A percentile compares a stretch with the other conserved stretches of the same genome.
phyloP scores from a whole-genome alignment of 805 yeast genomes.

The Grigorovia jiainica region DNA sequence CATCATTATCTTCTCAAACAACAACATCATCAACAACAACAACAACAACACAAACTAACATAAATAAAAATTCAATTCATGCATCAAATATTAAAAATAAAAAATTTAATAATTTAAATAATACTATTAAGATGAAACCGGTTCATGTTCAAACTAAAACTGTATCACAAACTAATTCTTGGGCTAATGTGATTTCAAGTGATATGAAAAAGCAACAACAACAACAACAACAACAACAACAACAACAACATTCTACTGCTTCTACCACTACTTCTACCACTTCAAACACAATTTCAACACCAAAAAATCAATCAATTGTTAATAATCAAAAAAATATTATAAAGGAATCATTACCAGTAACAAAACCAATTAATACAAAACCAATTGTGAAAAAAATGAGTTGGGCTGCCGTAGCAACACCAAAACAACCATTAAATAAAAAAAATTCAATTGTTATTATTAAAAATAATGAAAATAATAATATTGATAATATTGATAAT shows the following conservation, averaged over 20 bases:
- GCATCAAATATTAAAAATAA: neutral
- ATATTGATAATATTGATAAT: constrained; percentile 11
- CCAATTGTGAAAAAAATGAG: constrained; percentile 32
- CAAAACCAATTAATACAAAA: neutral
- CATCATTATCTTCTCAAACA: constrained; percentile 6
- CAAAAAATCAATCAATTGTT: neutral
- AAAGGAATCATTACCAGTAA: neutral
- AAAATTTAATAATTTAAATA: neutral
- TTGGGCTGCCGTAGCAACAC: constrained; percentile 65
- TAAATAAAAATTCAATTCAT: neutral
- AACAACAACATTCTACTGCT: constrained; percentile 5
- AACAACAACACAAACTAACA: neutral
- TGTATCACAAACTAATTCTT: constrained; percentile 24
- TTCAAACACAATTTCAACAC: neutral
- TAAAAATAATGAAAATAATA: constrained; percentile 27
- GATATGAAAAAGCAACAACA: constrained; percentile 8
- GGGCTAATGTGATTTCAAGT: constrained; percentile 30
- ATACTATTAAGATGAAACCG: constrained; percentile 10
- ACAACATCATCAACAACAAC: constrained; percentile 6
- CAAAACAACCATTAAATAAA: constrained; percentile 33
- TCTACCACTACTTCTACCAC: constrained; percentile 6
- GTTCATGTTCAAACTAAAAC: constrained; percentile 22
- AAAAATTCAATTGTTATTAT: neutral
- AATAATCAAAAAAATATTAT: neutral
- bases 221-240: no score